Evolutionary conservation across 352 stramenopile species (phyloP).

Genomic region (Phytophthora niederhauseri): DNA sequence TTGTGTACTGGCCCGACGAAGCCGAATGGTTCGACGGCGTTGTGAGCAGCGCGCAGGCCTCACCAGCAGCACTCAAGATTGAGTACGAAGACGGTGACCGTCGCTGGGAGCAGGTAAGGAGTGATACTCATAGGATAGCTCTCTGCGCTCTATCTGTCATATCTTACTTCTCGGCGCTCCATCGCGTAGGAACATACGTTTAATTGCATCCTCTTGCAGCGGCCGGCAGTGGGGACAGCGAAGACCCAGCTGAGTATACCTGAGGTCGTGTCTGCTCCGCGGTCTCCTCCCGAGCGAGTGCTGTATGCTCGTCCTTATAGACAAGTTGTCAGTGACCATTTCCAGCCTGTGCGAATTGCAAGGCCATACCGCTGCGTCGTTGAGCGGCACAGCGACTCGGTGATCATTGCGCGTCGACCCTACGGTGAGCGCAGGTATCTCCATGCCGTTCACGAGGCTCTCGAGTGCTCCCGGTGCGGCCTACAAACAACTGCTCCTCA

Average conservation of each 20-base stretch:
- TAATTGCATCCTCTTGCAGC: slow-evolving; percentile 41
- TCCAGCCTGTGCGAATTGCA: slow-evolving; percentile 46
- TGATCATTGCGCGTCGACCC: slow-evolving; percentile 31
- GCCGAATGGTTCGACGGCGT: slow-evolving; percentile 48
- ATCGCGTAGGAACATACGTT: slow-evolving; percentile 40
- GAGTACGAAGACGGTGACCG: slow-evolving; percentile 59
- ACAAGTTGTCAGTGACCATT: slow-evolving; percentile 36
- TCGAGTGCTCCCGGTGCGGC: slow-evolving; percentile 4
- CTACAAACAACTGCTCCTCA: slow-evolving; percentile 1
- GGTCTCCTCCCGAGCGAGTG: slow-evolving; percentile 20
- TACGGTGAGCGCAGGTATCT: slow-evolving; percentile 36
- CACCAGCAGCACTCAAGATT: slow-evolving; percentile 33
- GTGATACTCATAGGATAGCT: not conserved
- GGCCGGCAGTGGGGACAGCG: not conserved
- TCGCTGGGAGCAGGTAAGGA: slow-evolving; percentile 48
- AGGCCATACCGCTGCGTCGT: slow-evolving; percentile 40
- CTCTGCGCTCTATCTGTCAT: not conserved
- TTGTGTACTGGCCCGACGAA: slow-evolving; percentile 53
- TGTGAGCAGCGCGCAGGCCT: slow-evolving; percentile 20
- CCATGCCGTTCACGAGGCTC: slow-evolving; percentile 4
- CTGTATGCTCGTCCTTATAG: slow-evolving; percentile 46
- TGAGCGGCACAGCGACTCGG: slow-evolving; percentile 39
- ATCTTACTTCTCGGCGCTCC: slow-evolving; percentile 2
- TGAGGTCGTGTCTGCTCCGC: slow-evolving; percentile 1
- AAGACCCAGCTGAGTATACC: not conserved